Percentiles rank a stretch among this genome's conserved stretches.
Conservation (phyloP, 352 stramenopile species). For the Globisporangium abappressorium region DNA sequence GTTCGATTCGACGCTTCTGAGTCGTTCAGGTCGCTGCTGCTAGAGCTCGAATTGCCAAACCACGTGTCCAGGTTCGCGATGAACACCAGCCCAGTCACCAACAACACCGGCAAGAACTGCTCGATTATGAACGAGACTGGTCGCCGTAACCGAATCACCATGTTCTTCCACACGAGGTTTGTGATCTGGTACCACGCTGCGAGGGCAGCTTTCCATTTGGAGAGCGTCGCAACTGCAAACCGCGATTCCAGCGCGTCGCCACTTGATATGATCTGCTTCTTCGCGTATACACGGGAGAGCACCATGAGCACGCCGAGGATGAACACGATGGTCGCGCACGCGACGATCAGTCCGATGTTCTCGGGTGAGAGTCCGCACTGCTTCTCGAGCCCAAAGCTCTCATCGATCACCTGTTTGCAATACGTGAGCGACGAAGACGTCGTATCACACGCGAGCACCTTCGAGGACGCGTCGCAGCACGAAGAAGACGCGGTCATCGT, state of each 20-base stretch:
- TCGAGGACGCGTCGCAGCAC: constrained; percentile 29
- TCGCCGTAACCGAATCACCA: constrained; percentile 43
- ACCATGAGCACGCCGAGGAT: constrained; percentile 20
- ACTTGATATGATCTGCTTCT: constrained; percentile 9
- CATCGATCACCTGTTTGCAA: constrained; percentile 40
- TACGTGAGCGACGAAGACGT: constrained; percentile 24
- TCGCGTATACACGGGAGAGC: constrained; percentile 18
- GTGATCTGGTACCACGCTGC: constrained; percentile 45
- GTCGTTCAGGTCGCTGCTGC: constrained; percentile 13
- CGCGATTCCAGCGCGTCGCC: constrained; percentile 24
- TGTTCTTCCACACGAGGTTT: constrained; percentile 76
- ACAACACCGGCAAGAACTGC: constrained; percentile 46
- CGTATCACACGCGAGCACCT: constrained; percentile 27
- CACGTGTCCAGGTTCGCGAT: constrained; percentile 59
- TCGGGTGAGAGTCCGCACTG: constrained; percentile 33
- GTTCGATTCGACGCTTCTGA: constrained; percentile 20
- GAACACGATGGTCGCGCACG: constrained; percentile 18
- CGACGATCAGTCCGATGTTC: constrained; percentile 33
- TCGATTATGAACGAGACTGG: constrained; percentile 61
- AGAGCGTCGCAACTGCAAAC: constrained; percentile 21
- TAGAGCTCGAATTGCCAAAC: constrained; percentile 27
- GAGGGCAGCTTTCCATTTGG: constrained; percentile 28
- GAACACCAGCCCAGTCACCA: constrained; percentile 51
- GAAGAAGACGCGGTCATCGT: constrained; percentile 29
- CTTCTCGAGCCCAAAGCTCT: constrained; percentile 31